Evolutionary conservation across 305 asterid genomes (phyloP).

Genomic region (Fraxinus paxiana): DNA sequence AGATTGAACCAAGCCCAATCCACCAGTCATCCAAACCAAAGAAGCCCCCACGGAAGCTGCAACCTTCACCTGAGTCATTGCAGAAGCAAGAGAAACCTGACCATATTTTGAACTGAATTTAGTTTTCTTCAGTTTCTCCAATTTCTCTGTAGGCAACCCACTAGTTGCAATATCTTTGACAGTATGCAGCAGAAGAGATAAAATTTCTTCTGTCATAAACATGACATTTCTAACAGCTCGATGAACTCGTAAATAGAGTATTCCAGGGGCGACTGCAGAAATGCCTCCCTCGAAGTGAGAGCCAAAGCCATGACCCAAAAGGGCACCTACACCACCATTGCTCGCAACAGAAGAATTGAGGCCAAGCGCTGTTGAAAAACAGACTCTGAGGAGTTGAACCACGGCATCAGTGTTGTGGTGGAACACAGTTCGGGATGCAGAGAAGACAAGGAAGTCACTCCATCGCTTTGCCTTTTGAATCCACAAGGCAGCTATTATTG

Average conservation of each 20-base stretch:
- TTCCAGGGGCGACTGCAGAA: constrained; percentile 90
- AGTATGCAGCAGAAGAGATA: constrained; percentile 65
- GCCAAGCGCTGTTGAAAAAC: constrained; percentile 73
- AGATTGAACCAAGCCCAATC: constrained; percentile 52
- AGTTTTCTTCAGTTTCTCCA: constrained; percentile 62
- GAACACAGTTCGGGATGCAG: constrained; percentile 83
- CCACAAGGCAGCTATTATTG: constrained; percentile 78
- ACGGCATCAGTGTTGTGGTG: constrained; percentile 80
- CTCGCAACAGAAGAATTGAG: constrained; percentile 49
- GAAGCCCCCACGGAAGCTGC: constrained; percentile 91
- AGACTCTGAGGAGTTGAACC: constrained; percentile 82
- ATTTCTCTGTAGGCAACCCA: constrained; percentile 50
- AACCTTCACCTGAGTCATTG: constrained; percentile 65
- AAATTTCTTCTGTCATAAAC: constrained; percentile 78
- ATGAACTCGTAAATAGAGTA: constrained; percentile 76
- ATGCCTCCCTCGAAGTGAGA: constrained; percentile 70
- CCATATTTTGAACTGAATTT: constrained; percentile 61
- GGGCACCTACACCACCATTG: constrained; percentile 82
- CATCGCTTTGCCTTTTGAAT: constrained; percentile 89
- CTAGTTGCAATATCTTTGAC: constrained; percentile 66
- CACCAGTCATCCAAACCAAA: constrained; percentile 80
- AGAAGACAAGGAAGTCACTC: constrained; percentile 81
- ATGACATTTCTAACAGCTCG: constrained; percentile 68
- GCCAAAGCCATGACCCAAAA: constrained; percentile 92
- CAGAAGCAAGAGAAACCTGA: constrained; percentile 74